Percentiles rank a stretch among this genome's conserved stretches.
phyloP scores from a whole-genome alignment of 306 rosid species.

The Prunus mongolica region DNA sequence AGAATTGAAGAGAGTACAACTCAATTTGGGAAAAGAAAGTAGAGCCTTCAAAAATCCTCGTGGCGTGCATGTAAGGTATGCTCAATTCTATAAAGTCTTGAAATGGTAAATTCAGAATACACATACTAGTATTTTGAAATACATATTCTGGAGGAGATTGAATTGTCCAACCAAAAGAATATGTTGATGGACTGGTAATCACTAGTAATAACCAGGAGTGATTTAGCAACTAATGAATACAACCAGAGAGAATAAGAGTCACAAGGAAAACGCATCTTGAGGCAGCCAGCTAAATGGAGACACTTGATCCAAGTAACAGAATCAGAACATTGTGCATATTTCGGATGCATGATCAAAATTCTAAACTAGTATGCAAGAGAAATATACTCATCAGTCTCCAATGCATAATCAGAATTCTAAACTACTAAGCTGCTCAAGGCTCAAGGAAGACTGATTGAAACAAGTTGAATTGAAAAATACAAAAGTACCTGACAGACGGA shows the following conservation, averaged over 20 bases:
- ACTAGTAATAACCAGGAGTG: no score
- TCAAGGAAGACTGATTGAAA: background rate
- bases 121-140: background rate
- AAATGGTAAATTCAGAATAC: background rate
- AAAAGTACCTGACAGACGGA: slow-evolving; percentile 63
- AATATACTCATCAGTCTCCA: background rate
- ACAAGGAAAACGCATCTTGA: background rate
- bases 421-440: background rate
- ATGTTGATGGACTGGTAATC: background rate
- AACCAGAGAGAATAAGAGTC: background rate
- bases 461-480: background rate
- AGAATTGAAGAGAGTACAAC: background rate
- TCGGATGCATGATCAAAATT: background rate
- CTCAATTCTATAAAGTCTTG: background rate
- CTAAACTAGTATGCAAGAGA: background rate
- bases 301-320: background rate
- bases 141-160: background rate
- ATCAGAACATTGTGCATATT: background rate
- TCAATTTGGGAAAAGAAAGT: background rate
- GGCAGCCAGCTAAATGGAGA: background rate
- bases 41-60: background rate
- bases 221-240: background rate
- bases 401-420: background rate
- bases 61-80: no score
- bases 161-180: background rate